Conservation (phyloP, 177 flowering plant species). For the Vitis hybrid region DNA sequence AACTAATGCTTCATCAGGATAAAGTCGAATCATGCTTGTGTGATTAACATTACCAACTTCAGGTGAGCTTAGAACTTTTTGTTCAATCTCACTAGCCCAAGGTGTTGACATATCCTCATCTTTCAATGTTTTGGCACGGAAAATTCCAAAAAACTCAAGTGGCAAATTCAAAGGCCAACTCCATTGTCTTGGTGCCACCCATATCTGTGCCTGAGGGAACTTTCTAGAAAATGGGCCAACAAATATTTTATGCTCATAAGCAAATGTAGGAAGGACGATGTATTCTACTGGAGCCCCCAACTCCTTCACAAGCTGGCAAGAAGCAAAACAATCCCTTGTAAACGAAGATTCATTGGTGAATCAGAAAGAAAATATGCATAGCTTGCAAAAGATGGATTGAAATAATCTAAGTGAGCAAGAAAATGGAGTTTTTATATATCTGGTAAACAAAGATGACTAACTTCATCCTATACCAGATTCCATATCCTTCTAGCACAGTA, state of each 20-base stretch:
- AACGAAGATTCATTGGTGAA: neutral
- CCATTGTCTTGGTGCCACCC: slow-evolving; percentile 99
- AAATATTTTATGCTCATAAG: slow-evolving; percentile 96
- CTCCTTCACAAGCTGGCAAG: slow-evolving; percentile 81
- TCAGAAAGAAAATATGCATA: neutral
- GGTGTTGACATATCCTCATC: slow-evolving; percentile 77
- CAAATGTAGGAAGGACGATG: slow-evolving; percentile 92
- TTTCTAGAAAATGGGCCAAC: slow-evolving; percentile 97
- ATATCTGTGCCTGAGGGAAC: slow-evolving; percentile 83
- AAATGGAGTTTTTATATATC: neutral
- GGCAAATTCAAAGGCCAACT: slow-evolving; percentile 99
- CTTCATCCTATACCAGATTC: neutral
- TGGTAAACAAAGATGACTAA: neutral
- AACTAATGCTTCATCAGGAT: neutral
- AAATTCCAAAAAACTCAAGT: slow-evolving; percentile 91
- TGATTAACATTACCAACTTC: slow-evolving; percentile 79
- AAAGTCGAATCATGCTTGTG: neutral
- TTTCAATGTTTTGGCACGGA: slow-evolving; percentile 70
- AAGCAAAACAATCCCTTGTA: slow-evolving; percentile 1
- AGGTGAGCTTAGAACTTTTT: slow-evolving; percentile 88
- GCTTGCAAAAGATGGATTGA: neutral
- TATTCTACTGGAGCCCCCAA: slow-evolving; percentile 86
- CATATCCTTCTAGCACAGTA: neutral
- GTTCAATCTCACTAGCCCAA: slow-evolving; percentile 94
- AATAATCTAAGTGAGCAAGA: neutral